These are phyloP conservation scores for Dichotomocladium elegans DNA, from an alignment of 371 early-diverging fungal genomes.

Conservation along the genomic window DNA sequence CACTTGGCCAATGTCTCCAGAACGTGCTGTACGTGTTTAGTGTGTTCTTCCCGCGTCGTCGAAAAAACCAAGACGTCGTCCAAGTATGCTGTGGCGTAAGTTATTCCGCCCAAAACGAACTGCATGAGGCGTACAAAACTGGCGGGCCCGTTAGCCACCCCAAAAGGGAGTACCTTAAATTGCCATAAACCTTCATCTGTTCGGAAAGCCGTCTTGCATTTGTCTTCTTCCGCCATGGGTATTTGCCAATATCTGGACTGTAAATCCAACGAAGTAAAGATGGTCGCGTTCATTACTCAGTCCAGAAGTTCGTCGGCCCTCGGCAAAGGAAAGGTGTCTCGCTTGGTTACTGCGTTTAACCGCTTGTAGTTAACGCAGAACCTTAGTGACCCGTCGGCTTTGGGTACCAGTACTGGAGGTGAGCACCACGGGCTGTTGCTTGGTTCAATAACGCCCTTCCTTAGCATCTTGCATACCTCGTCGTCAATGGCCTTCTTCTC, in stretches of 20 bases:
- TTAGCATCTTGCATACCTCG: too few relatives aligned
- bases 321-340: conserved; percentile 36
- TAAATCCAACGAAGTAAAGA: conserved; percentile 50
- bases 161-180: conserved; percentile 45
- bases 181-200: too few relatives aligned
- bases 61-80: conserved; percentile 56
- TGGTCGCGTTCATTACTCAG: too few relatives aligned
- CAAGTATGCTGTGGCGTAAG: too few relatives aligned
- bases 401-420: conserved; percentile 40
- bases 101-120: conserved; percentile 21
- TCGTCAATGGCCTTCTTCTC: too few relatives aligned
- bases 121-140: conserved; percentile 39
- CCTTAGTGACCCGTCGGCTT: too few relatives aligned
- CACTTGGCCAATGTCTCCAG: conserved; percentile 23
- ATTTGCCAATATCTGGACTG: conserved; percentile 36
- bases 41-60: conserved; percentile 28
- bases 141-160: conserved; percentile 37
- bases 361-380: conserved; percentile 15
- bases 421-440: too few relatives aligned
- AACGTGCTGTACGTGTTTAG: conserved; percentile 21
- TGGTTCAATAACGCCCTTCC: too few relatives aligned
- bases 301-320: conserved; percentile 34
- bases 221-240: conserved; percentile 11
- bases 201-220: conserved; percentile 29
- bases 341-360: conserved; percentile 34